A percentile compares a stretch with the other conserved stretches of the same genome.
Conservation (phyloP, 148 eudicot genomes). For the Vaccinium vitisidaea region DNA sequence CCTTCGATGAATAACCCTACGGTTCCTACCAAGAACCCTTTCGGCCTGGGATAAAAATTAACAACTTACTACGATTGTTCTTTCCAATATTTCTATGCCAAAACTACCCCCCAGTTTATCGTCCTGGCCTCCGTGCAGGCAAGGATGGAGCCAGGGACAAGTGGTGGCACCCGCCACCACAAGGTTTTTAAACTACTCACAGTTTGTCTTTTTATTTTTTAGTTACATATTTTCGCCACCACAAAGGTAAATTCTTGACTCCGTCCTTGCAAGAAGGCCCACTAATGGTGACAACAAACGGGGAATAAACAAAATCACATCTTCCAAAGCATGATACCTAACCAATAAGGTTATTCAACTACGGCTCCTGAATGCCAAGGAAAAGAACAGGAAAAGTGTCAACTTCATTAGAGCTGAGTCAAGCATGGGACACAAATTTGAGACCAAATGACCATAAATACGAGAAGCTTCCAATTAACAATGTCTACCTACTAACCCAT, state of each 20-base stretch:
- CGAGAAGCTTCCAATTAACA: conserved; percentile 5
- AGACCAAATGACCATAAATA: neutral
- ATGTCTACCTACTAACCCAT: neutral
- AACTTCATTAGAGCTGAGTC: neutral
- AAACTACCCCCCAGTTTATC: neutral
- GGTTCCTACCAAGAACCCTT: neutral
- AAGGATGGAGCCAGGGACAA: no score
- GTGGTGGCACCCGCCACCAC: no score
- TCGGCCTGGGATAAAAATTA: neutral
- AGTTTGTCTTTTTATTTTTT: no score
- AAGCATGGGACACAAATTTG: neutral
- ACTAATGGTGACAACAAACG: conserved; percentile 2
- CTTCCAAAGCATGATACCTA: neutral
- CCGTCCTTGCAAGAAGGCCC: no score
- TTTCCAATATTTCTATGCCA: neutral
- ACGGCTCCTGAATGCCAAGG: neutral
- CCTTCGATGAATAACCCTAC: no score
- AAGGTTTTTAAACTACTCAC: no score
- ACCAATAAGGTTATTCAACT: neutral
- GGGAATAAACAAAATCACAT: neutral
- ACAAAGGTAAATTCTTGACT: no score
- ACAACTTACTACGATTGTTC: neutral
- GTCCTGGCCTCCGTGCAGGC: no score
- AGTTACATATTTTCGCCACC: no score
- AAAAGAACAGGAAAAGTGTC: neutral